Evolutionary conservation across 768 basidiomycete genomes (phyloP), one percentile per base, ranked within the genome.

Genomic region (Auriscalpium orientale): DNA sequence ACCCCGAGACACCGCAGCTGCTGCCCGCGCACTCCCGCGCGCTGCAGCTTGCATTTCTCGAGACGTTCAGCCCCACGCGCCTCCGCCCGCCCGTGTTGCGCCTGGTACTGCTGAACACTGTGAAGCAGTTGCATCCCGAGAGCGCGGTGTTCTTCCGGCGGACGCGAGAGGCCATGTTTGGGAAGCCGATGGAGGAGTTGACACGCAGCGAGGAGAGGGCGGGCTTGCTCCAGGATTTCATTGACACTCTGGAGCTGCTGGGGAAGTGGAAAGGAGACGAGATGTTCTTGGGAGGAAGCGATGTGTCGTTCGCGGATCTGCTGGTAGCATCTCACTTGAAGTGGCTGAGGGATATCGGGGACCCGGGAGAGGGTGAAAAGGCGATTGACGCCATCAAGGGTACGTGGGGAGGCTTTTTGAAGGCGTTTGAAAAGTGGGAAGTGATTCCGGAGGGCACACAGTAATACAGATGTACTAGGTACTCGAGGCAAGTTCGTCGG

Each of bases 301-400:
- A 35, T 1, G 33, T 52, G 13, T 55, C 47, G 7, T 62, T 44
- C 35, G 61, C 61, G 2, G 63, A 64, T 37, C 46, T 62, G 12
- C 35, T 47, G 16, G 22, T 60, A 28, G 56, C 52, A 28, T 43
- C 35, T 6, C 36, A 16, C 3, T 51, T 57, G 22, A 16, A 38
- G 4, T 54, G 49, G 49, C 20, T 56, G 12, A 51, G 43, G 55
- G 49, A 8, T 8, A 6, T 59, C 3, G 8, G 33, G 11, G 49
- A 53, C 1, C 37, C 40, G 36, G 48, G 51, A 4, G 58, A 50
- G 38, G 56, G 58, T 56, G 47, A 52, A 8, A 16, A 13, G 16
- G 35, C 56, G 7, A 22, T n/a, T 12, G 55, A 3, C 1, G 49
- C 15, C 20, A 16, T 50, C 33, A 49, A 40, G 10, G 55, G 49